These are phyloP conservation scores for Backusella parvicylindrica DNA, from an alignment of 192 early-diverging fungal genomes.

Conservation along the genomic window DNA sequence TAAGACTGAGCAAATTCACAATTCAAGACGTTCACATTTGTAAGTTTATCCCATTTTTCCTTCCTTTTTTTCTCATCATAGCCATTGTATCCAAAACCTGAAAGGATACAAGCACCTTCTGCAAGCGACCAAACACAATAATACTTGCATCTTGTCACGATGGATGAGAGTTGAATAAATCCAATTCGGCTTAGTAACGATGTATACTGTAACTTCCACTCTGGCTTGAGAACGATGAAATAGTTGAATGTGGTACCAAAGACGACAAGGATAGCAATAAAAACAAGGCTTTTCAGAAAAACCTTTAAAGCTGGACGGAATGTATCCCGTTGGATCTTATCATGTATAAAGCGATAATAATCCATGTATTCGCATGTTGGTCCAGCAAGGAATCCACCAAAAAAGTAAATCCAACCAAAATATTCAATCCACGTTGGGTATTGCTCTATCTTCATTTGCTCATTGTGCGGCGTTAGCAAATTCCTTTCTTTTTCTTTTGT, in stretches of 20 bases:
- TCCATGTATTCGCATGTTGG: constrained; percentile 79
- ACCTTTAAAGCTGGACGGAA: not conserved
- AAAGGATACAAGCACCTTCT: constrained; percentile 79
- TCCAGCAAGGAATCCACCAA: constrained; percentile 80
- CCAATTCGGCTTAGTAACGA: constrained; percentile 14
- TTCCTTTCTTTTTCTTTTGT: not conserved
- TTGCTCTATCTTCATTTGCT: constrained; percentile 10
- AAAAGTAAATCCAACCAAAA: constrained; percentile 89
- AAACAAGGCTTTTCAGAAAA: not conserved
- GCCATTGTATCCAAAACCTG: constrained; percentile 84
- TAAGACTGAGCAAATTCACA: constrained; percentile 78
- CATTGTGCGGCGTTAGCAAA: not conserved
- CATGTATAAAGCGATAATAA: constrained; percentile 41
- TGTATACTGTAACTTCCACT: not conserved
- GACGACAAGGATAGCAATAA: not conserved
- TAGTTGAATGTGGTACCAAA: not conserved
- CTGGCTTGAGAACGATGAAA: not conserved
- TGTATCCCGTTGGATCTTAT: not conserved
- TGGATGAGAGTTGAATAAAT: constrained; percentile 58
- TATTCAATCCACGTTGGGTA: constrained; percentile 73
- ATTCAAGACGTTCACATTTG: constrained; percentile 61
- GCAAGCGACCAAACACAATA: constrained; percentile 91
- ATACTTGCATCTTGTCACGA: constrained; percentile 71
- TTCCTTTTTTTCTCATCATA: constrained; percentile 41
- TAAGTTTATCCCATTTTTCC: constrained; percentile 63